These are phyloP conservation scores for Erodium chrysanthum DNA, from an alignment of 441 rosid genomes.

Conservation along the genomic window DNA sequence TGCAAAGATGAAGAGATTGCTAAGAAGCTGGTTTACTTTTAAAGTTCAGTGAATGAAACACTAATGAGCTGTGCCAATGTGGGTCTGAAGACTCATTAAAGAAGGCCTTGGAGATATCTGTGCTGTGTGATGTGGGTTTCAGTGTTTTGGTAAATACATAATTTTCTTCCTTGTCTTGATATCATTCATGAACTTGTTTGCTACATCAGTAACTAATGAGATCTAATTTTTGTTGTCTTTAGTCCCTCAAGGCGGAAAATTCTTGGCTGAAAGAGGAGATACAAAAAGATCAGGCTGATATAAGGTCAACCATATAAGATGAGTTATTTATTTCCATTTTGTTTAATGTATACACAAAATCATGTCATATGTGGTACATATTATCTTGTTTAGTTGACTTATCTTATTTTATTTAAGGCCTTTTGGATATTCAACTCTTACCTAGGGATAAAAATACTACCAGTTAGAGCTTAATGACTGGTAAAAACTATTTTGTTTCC, in stretches of 20 bases:
- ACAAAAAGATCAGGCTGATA: conserved; percentile 3
- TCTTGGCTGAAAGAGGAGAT: background rate
- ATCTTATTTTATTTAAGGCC: too few species aligned
- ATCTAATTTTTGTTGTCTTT: background rate
- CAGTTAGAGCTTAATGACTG: too few species aligned
- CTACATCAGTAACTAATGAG: background rate
- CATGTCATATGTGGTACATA: too few species aligned
- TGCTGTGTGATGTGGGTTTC: conserved; percentile 1
- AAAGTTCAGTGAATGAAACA: background rate
- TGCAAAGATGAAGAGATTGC: background rate
- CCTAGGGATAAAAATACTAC: too few species aligned
- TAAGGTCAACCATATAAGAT: background rate
- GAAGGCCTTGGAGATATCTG: background rate
- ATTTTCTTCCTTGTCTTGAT: background rate
- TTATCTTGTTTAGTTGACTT: too few species aligned
- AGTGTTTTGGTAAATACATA: background rate
- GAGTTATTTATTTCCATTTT: too few species aligned
- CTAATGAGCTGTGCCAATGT: too few species aligned
- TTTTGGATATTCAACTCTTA: too few species aligned
- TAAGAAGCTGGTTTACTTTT: background rate
- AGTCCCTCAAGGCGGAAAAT: background rate
- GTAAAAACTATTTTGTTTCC: too few species aligned
- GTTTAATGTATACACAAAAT: too few species aligned
- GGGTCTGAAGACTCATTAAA: background rate
- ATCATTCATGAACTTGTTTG: background rate